phyloP scores from a whole-genome alignment of 768 basidiomycete genomes.

The Exsudoporus frostii region DNA sequence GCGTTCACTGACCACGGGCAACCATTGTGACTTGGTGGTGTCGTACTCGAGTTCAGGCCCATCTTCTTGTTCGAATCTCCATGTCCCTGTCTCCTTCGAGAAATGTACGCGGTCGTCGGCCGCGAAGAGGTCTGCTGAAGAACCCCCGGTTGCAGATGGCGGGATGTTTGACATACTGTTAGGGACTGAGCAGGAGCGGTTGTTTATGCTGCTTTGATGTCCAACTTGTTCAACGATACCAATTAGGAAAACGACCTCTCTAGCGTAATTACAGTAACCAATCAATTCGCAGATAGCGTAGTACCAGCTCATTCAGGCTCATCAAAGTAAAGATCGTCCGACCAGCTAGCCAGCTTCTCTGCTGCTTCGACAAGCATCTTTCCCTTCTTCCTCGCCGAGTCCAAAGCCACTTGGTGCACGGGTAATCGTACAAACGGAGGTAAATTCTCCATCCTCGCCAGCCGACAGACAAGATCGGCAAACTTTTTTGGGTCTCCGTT shows the following conservation, averaged over 20 bases:
- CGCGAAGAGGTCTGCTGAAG: conserved; percentile 62
- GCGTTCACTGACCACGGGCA: conserved; percentile 66
- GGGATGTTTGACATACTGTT: conserved; percentile 30
- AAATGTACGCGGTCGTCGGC: conserved; percentile 82
- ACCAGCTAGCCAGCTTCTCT: conserved; percentile 22
- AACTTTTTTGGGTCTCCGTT: conserved; percentile 26
- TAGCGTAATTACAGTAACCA: neutral
- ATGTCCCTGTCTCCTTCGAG: conserved; percentile 69
- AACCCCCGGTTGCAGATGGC: conserved; percentile 50
- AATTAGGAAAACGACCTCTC: conserved; percentile 11
- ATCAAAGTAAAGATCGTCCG: conserved; percentile 22
- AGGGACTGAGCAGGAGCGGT: conserved; percentile 6
- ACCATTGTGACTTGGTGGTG: conserved; percentile 69
- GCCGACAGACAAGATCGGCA: conserved; percentile 14
- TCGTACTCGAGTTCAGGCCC: conserved; percentile 93
- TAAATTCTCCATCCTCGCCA: conserved; percentile 14
- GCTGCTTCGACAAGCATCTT: conserved; percentile 18
- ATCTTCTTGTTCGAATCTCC: conserved; percentile 88
- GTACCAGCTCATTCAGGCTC: neutral
- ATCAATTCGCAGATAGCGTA: neutral
- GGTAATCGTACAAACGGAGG: conserved; percentile 21
- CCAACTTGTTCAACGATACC: neutral
- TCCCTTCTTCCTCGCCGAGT: conserved; percentile 21
- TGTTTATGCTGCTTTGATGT: conserved; percentile 42
- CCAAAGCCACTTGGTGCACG: conserved; percentile 23